Percentiles rank a stretch among this genome's conserved stretches.
These are phyloP conservation scores for Megacollybia platyphylla DNA, from an alignment of 1,284 basidiomycete genomes.

Conservation along the genomic window DNA sequence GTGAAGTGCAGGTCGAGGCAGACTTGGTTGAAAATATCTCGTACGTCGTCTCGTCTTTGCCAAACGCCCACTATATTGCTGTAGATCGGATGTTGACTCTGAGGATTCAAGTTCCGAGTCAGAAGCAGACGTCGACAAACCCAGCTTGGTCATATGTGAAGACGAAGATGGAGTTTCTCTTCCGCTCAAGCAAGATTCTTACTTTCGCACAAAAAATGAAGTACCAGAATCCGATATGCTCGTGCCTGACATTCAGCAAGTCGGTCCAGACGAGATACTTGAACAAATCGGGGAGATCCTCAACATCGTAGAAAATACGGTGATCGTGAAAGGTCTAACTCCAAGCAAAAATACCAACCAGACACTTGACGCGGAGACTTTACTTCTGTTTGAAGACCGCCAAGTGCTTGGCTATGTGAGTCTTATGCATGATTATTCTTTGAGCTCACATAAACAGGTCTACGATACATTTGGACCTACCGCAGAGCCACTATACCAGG, in stretches of 20 bases:
- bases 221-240: constrained; percentile 33
- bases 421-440: constrained; percentile 8
- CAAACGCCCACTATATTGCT: constrained; percentile 6
- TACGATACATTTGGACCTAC: constrained; percentile 90
- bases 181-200: constrained; percentile 21
- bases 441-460: constrained; percentile 32
- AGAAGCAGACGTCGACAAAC: constrained; percentile 11
- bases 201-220: constrained; percentile 57
- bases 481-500: constrained; percentile 71
- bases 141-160: constrained; percentile 16
- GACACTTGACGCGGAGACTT: constrained; percentile 74
- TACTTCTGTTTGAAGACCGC: constrained; percentile 76
- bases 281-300: constrained; percentile 67
- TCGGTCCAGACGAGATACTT: constrained; percentile 44
- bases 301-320: constrained; percentile 56
- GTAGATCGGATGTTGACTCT: constrained; percentile 9
- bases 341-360: constrained; percentile 27
- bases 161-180: constrained; percentile 41
- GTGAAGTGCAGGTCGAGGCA: constrained; percentile 61
- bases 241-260: constrained; percentile 43
- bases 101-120: constrained; percentile 22
- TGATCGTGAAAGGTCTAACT: constrained; percentile 53
- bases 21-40: constrained; percentile 25
- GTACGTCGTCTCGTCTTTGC: constrained; percentile 8
- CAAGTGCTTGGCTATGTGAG: constrained; percentile 75